Evolutionary conservation across 345 rosid species (phyloP).

Genomic region (Eucalyptus polyanthemos): DNA sequence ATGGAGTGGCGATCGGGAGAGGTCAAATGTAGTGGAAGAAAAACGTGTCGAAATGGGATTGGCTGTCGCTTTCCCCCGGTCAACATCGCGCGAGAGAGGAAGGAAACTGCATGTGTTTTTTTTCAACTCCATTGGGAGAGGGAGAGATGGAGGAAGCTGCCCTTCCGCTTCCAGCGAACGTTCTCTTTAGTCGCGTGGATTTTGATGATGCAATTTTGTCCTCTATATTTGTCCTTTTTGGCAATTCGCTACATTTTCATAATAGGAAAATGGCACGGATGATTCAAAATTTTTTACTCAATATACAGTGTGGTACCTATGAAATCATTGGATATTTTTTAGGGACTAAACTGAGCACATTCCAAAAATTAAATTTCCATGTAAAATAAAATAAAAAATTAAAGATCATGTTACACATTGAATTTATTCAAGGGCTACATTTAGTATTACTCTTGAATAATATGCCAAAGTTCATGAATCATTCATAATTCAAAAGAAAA

Average conservation of each 20-base stretch:
- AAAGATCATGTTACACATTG: too few relatives aligned
- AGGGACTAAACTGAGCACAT: rapidly evolving
- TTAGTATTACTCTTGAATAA: too few relatives aligned
- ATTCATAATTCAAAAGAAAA: neutral
- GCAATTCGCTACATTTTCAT: neutral
- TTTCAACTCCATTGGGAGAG: too few relatives aligned
- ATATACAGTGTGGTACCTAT: rapidly evolving
- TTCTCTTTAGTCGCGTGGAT: neutral
- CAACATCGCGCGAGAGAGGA: neutral
- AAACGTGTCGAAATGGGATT: neutral
- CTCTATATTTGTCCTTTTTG: neutral
- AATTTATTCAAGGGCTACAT: too few relatives aligned
- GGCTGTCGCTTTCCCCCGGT: neutral
- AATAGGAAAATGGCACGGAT: too few relatives aligned
- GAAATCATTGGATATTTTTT: rapidly evolving
- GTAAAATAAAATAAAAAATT: rapidly evolving
- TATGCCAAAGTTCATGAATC: too few relatives aligned
- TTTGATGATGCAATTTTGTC: neutral
- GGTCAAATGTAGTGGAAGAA: neutral
- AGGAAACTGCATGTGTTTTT: neutral
- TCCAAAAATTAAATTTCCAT: too few relatives aligned
- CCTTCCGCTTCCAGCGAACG: neutral
- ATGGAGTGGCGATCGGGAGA: neutral
- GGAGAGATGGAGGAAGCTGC: neutral
- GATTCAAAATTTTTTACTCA: rapidly evolving